Conservation (phyloP, 139 green algal genomes). For the Chlorella sp. region DNA sequence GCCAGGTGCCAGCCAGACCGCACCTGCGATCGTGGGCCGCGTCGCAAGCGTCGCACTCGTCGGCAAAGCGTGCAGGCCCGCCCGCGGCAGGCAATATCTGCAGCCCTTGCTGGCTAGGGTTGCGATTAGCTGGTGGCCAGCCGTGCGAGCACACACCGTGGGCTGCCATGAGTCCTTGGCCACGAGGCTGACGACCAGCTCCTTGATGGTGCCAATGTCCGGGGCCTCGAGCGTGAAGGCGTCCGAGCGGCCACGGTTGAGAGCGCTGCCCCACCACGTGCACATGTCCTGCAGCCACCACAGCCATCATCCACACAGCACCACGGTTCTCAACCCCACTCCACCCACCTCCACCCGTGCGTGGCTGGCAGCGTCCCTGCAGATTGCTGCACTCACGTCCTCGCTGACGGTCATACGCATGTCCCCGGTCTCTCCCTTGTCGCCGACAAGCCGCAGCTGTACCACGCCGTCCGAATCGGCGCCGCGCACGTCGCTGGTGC, state of each 20-base stretch:
- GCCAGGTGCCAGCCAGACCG: not conserved
- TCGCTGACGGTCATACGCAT: not conserved
- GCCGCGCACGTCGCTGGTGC: not conserved
- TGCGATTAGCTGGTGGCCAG: no score
- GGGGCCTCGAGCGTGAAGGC: not conserved
- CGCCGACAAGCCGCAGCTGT: not conserved
- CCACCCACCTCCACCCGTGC: no score
- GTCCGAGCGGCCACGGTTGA: slow-evolving; percentile 1
- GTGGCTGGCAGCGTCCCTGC: no score
- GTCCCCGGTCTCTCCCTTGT: not conserved
- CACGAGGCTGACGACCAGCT: not conserved
- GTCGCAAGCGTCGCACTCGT: no score
- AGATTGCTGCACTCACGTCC: not conserved
- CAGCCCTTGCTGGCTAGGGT: no score
- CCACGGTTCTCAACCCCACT: no score
- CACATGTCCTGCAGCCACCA: not conserved
- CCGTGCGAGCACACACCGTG: no score
- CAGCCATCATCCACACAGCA: no score
- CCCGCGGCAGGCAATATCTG: no score
- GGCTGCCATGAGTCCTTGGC: not conserved
- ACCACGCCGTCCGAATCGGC: slow-evolving; percentile 3
- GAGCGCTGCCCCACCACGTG: not conserved
- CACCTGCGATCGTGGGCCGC: no score
- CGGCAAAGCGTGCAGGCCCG: no score
- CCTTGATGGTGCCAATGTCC: slow-evolving; percentile 6